Percentiles rank a stretch among this genome's conserved stretches.
These are phyloP conservation scores for Nitzschia sp. DNA, from an alignment of 108 stramenopile genomes.

Conservation along the genomic window DNA sequence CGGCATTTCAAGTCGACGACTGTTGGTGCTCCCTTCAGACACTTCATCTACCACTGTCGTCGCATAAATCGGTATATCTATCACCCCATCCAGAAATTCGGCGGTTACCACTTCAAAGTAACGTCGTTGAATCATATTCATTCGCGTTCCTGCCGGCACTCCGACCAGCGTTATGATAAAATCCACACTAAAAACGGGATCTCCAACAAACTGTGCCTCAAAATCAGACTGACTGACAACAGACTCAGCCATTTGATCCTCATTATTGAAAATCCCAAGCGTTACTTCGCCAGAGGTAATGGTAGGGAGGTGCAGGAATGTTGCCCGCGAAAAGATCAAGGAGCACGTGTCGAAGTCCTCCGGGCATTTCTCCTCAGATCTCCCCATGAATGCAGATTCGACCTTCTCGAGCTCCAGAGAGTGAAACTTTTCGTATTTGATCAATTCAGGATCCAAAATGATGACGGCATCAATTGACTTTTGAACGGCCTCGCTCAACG, in stretches of 20 bases:
- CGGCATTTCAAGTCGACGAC: background rate
- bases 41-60: constrained; percentile 14
- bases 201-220: constrained; percentile 1
- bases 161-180: constrained; percentile 17
- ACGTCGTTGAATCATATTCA: constrained; percentile 20
- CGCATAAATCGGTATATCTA: background rate
- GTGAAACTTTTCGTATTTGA: background rate
- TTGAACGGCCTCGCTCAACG: constrained; percentile 1
- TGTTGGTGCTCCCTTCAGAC: background rate
- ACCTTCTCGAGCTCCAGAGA: constrained; percentile 6
- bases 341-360: constrained; percentile 14
- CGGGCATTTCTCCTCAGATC: constrained; percentile 23
- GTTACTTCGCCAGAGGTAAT: constrained; percentile 2
- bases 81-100: constrained; percentile 2
- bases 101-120: constrained; percentile 18
- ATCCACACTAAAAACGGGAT: background rate
- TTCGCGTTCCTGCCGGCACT: background rate
- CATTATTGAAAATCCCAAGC: constrained; percentile 7
- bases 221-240: background rate
- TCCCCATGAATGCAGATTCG: constrained; percentile 11
- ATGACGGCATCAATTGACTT: constrained; percentile 11
- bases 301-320: constrained; percentile 4
- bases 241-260: background rate
- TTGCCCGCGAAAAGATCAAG: constrained; percentile 2
- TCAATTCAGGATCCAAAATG: constrained; percentile 4